Evolutionary conservation across 345 rosid species (phyloP), one percentile per base, ranked within the genome.

Genomic region (Eucalyptus curtisii): DNA sequence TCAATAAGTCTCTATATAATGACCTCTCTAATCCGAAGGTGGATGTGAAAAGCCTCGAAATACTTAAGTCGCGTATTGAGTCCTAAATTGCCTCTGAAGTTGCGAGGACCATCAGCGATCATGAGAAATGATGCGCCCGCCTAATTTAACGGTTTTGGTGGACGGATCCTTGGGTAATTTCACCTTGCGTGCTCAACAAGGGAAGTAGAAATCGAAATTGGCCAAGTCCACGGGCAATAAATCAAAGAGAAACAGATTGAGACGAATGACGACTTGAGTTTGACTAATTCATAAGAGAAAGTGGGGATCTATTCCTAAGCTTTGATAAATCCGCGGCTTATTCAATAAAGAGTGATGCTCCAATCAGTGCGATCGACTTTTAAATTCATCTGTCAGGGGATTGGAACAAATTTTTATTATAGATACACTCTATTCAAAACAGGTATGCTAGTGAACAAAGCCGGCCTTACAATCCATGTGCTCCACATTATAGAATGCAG

Each of bases 1-100:
- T 52, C 6, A 33, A 17, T 5, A 4, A 13, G 11, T 10, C 9
- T 4, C 13, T 9, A 3, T 8, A 33, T 17, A 17, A 3, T 22
- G 13, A 71, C 24, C 24, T 5, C 2, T 33, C 2, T 17, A 19
- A 10, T 71, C 2, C 2, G 3, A 2, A 6, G 1, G 1, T 37
- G 44, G 40, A 33, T 10, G 25, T 2, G 25, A 33, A 17, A 19
- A 33, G n/a, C 12, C 20, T 52, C 13, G 13, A 71, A 9, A 3
- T 10, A 37, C 10, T 22, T 9, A 9, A 71, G 24, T 71, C 7
- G 0, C 4, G 13, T 3, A 33, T 9, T 17, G 44, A 4, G 7
- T 68, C 55, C 40, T 37, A 33, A 5, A 33, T 10, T 8, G 4
- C 44, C 24, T 68, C 11, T 5, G 24, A 68, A 3, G 44, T 68